These are phyloP conservation scores for Coniochaeta hoffmannii DNA, from an alignment of 2,329 filamentous ascomycete species.

Conservation along the genomic window DNA sequence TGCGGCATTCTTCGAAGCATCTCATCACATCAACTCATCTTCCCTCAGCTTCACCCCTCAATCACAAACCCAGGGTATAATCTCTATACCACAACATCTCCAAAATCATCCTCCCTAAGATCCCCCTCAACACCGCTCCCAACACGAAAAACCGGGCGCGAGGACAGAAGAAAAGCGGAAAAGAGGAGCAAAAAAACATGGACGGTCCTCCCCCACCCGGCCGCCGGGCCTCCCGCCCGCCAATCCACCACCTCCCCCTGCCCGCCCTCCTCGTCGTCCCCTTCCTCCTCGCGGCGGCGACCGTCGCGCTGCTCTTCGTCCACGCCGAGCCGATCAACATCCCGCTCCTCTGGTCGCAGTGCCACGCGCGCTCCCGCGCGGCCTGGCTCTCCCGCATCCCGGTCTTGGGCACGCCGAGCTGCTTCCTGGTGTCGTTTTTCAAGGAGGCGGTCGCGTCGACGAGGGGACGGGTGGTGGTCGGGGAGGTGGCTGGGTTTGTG, in stretches of 20 bases:
- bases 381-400: slow-evolving; percentile 36
- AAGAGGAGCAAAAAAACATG: no score
- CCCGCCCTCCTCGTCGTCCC: slow-evolving; percentile 45
- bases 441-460: slow-evolving; percentile 31
- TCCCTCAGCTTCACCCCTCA: no score
- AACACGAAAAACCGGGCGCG: no score
- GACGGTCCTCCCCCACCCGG: no score
- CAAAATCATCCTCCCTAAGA: no score
- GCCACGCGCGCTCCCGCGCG: slow-evolving; percentile 38
- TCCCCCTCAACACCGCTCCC: no score
- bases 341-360: slow-evolving; percentile 45
- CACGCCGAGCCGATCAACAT: slow-evolving; percentile 35
- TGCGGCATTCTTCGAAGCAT: no score
- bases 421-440: slow-evolving; percentile 45
- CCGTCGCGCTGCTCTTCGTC: slow-evolving; percentile 32
- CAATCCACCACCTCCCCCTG: slow-evolving; percentile 45
- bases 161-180: no score
- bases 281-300: slow-evolving; percentile 36
- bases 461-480: slow-evolving; percentile 33
- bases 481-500: slow-evolving; percentile 34
- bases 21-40: no score
- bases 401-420: slow-evolving; percentile 35
- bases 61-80: no score
- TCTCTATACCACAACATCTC: no score
- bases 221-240: slow-evolving; percentile 28